Percentiles rank a stretch among this genome's conserved stretches.
phyloP scores from a whole-genome alignment of 139 green algal genomes.

The Zygnema cylindricum region DNA sequence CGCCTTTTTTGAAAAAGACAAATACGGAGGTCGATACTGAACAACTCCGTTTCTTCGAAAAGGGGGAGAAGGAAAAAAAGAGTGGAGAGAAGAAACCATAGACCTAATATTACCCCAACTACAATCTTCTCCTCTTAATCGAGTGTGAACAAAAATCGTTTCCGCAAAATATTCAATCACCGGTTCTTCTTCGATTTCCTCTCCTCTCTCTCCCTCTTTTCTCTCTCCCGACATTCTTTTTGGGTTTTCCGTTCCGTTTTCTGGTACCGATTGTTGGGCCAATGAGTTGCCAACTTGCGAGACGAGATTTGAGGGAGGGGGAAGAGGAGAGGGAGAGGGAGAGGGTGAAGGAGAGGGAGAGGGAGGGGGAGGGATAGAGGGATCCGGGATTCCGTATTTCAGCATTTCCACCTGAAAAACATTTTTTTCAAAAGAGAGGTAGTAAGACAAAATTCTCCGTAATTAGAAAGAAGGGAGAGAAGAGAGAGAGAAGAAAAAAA shows the following conservation, averaged over 20 bases:
- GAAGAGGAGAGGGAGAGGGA: background rate
- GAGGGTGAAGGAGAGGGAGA: background rate
- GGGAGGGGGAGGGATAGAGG: background rate
- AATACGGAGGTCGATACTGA: background rate
- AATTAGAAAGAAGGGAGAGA: too few relatives aligned
- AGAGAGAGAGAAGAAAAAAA: too few relatives aligned
- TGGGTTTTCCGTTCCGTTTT: background rate
- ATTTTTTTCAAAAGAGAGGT: too few relatives aligned
- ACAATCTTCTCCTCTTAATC: background rate
- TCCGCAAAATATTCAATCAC: slow-evolving; percentile 33
- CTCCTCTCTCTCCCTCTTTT: slow-evolving; percentile 1
- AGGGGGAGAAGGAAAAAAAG: slow-evolving; percentile 14
- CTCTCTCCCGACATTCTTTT: too few relatives aligned
- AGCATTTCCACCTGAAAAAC: slow-evolving; percentile 15
- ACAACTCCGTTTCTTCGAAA: background rate
- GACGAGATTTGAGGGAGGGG: background rate
- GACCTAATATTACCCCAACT: background rate
- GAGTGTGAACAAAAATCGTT: slow-evolving; percentile 25
- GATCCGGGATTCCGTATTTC: slow-evolving; percentile 28
- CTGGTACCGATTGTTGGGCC: background rate
- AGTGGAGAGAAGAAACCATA: background rate
- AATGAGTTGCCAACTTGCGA: background rate
- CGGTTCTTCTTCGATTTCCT: slow-evolving; percentile 5
- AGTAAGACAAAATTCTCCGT: too few relatives aligned
- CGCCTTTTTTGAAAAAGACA: background rate